Base-by-base conservation (phyloP, 306 rosid species). In the Dalbergia oliveri region DNA sequence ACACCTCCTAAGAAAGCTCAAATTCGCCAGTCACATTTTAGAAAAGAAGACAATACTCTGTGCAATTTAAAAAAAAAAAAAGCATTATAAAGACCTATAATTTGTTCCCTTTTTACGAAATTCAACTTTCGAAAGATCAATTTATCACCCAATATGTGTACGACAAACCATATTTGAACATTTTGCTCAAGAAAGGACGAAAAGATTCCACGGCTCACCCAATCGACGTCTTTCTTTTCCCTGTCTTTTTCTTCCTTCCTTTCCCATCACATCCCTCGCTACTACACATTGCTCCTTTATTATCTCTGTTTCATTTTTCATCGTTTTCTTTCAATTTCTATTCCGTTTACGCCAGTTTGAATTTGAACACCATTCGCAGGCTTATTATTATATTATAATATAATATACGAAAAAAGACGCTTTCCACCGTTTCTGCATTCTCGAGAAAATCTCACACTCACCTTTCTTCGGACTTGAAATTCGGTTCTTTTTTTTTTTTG, bases 191-290 rank as follows among this genome's bases (percentile, higher is more conserved):
- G 6, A 3, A 39, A 51, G 19, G 8, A 6, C 34, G 33, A 39
- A 43, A 73, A 26, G 75, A 83, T 84, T 84, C 86, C 86, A n/a
- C 73, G 69, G 79, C 84, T 69, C 69, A 26, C 86, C 68, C 67
- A 68, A 68, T 51, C 41, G 66, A 73, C 23, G 76, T 61, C 49
- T 49, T 39, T 26, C 31, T 26, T 26, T 26, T 26, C 31, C 31
- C 31, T 2, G 31, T 14, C 76, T 62, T 33, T 81, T 31, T 43
- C 81, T 79, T 58, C 54, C 12, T 47, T 47, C 84, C 81, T 64
- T 65, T 47, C 84, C 83, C 72, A 64, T 63, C 81, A 45, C 26
- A 31, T 10, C 77, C 80, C 85, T 43, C 0, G 49, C 41, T 37
- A 18, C 33, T 23, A 58, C 73, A 49, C 70, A 78, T 64, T 21